Evolutionary conservation across 768 basidiomycete genomes (phyloP).

Genomic region (Leccinum olivaceopallidum): DNA sequence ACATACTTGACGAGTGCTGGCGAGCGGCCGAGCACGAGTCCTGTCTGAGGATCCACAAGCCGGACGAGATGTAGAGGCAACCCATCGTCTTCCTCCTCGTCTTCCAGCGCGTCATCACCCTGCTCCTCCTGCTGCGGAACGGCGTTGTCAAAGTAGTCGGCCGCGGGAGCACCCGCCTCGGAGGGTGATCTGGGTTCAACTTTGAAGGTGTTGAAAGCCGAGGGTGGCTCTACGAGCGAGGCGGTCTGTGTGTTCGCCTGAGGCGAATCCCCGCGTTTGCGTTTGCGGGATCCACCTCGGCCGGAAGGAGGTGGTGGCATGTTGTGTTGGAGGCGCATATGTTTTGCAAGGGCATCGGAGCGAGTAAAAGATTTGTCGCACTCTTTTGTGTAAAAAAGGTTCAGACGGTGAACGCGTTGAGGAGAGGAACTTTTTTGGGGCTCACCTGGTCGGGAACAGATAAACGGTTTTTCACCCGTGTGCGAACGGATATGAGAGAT

Average conservation of each 20-base stretch:
- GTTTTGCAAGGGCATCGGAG: slow-evolving; percentile 90
- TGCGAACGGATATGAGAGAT: slow-evolving; percentile 90
- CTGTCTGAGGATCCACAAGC: slow-evolving; percentile 55
- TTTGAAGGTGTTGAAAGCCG: slow-evolving; percentile 62
- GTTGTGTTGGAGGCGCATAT: slow-evolving; percentile 87
- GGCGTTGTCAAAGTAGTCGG: slow-evolving; percentile 35
- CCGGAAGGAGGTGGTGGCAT: slow-evolving; percentile 73
- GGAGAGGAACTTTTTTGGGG: not conserved
- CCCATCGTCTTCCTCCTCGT: slow-evolving; percentile 42
- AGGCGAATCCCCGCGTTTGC: slow-evolving; percentile 54
- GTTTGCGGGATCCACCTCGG: slow-evolving; percentile 68
- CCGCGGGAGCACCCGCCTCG: slow-evolving; percentile 32
- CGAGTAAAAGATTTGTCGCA: slow-evolving; percentile 96
- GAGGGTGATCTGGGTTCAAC: slow-evolving; percentile 53
- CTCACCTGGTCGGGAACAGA: slow-evolving; percentile 77
- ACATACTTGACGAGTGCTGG: slow-evolving; percentile 72
- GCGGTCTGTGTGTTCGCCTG: slow-evolving; percentile 21
- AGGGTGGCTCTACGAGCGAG: slow-evolving; percentile 27
- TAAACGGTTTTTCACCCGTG: slow-evolving; percentile 93
- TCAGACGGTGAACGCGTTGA: not conserved
- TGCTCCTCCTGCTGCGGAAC: slow-evolving; percentile 18
- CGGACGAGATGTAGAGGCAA: slow-evolving; percentile 56
- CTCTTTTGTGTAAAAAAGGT: slow-evolving; percentile 51
- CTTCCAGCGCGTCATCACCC: slow-evolving; percentile 21
- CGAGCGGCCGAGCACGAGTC: slow-evolving; percentile 68